These are phyloP conservation scores for Centella asiatica DNA, from an alignment of 129 eudicot genomes.

Conservation along the genomic window DNA sequence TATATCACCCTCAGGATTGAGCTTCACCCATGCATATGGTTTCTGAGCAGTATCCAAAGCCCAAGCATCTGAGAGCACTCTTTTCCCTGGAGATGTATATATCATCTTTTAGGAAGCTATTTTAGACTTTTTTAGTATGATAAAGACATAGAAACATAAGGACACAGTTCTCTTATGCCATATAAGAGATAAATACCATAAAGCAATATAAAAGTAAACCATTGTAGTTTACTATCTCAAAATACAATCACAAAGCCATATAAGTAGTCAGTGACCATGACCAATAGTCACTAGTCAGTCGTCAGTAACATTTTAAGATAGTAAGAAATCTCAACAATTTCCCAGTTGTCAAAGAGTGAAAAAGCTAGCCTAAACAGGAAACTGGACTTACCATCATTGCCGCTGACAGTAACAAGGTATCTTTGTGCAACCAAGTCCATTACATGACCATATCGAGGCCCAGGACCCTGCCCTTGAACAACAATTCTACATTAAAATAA, in stretches of 20 bases:
- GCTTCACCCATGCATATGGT: slow-evolving; percentile 86
- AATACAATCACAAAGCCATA: no score
- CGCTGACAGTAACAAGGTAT: slow-evolving; percentile 79
- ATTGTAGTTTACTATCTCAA: not conserved
- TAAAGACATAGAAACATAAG: not conserved
- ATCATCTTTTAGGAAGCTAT: not conserved
- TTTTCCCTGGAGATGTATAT: slow-evolving; percentile 52
- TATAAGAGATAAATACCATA: not conserved
- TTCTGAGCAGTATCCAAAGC: slow-evolving; percentile 92
- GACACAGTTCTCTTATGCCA: not conserved
- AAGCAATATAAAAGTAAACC: not conserved
- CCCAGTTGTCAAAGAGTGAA: no score
- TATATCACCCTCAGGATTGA: slow-evolving; percentile 89
- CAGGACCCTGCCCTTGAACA: slow-evolving; percentile 93
- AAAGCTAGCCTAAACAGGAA: not conserved
- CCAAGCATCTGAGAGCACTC: slow-evolving; percentile 93
- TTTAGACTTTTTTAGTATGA: not conserved
- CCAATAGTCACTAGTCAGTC: no score
- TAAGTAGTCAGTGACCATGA: not conserved
- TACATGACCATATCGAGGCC: slow-evolving; percentile 94
- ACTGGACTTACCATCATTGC: slow-evolving; percentile 79
- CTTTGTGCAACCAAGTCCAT: slow-evolving; percentile 94
- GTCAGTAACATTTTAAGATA: not conserved
- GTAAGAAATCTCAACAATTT: not conserved
- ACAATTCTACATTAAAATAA: slow-evolving; percentile 57